These are phyloP conservation scores for Melampsora americana DNA, from an alignment of 1,284 basidiomycete species.

Conservation along the genomic window DNA sequence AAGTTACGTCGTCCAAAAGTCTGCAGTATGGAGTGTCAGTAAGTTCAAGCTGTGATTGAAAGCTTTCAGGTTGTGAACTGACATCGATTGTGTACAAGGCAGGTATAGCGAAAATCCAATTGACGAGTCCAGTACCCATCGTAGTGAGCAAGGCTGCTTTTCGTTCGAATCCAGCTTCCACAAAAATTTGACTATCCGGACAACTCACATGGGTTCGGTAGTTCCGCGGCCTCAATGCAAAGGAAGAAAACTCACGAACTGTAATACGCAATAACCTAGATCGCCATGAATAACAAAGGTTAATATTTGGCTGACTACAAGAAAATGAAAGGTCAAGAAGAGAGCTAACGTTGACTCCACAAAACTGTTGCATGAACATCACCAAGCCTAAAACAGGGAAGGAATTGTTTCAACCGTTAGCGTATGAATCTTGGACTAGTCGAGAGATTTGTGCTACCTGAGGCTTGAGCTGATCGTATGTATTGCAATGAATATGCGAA, in stretches of 20 bases:
- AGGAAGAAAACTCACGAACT: slow-evolving; percentile 23
- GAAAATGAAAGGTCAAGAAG: background rate
- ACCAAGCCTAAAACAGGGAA: slow-evolving; percentile 54
- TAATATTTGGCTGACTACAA: slow-evolving; percentile 53
- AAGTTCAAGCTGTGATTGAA: background rate
- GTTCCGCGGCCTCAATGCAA: background rate
- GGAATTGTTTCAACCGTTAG: no score
- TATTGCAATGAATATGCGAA: no score
- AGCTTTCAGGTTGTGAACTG: background rate
- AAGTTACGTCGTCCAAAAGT: slow-evolving; percentile 68
- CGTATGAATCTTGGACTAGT: no score
- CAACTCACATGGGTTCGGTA: background rate
- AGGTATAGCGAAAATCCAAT: slow-evolving; percentile 58
- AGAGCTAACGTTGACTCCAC: slow-evolving; percentile 36
- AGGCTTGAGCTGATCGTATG: no score
- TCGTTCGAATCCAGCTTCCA: slow-evolving; percentile 59
- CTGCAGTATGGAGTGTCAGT: background rate
- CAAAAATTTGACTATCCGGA: slow-evolving; percentile 59
- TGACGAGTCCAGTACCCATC: slow-evolving; percentile 64
- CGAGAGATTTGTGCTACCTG: no score
- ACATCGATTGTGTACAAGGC: slow-evolving; percentile 58
- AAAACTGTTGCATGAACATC: slow-evolving; percentile 44
- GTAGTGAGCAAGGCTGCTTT: slow-evolving; percentile 63
- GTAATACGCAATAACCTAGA: slow-evolving; percentile 62
- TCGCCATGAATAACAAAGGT: slow-evolving; percentile 45